Conservation (phyloP, 768 basidiomycete genomes). For the Clitopilus passeckerianus region DNA sequence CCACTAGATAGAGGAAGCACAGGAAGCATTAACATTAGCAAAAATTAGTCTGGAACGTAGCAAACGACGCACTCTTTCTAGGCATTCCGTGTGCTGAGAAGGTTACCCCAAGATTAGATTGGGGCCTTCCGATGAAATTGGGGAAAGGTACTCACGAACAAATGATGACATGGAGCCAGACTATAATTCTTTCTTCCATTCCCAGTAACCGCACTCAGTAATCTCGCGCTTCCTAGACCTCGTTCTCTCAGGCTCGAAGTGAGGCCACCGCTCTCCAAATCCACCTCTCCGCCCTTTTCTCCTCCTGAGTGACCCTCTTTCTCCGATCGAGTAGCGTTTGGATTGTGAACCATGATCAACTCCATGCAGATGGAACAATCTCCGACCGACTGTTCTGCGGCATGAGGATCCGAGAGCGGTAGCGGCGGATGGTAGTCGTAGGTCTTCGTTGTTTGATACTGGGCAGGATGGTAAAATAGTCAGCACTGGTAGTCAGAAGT, state of each 20-base stretch:
- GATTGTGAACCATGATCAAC: constrained; percentile 53
- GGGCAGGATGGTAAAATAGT: not conserved
- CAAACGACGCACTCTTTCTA: constrained; percentile 56
- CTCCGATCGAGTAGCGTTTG: constrained; percentile 26
- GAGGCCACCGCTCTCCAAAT: constrained; percentile 18
- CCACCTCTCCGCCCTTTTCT: constrained; percentile 9
- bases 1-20: constrained; percentile 40
- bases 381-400: constrained; percentile 70
- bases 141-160: constrained; percentile 59
- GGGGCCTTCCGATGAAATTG: not conserved
- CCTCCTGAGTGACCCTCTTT: constrained; percentile 22
- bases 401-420: constrained; percentile 66
- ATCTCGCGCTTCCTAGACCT: constrained; percentile 40
- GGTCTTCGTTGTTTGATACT: constrained; percentile 57
- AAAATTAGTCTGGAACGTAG: not conserved
- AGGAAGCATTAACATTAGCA: constrained; percentile 6
- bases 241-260: constrained; percentile 17
- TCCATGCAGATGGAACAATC: constrained; percentile 97
- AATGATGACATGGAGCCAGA: constrained; percentile 83
- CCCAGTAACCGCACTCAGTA: constrained; percentile 36
- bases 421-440: constrained; percentile 88
- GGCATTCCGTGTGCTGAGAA: constrained; percentile 81
- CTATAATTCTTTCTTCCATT: constrained; percentile 68
- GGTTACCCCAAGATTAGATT: not conserved
- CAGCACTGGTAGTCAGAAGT: constrained; percentile 1